These are phyloP conservation scores for Millerozyma miso DNA, from an alignment of 805 yeast genomes.

Conservation along the genomic window DNA sequence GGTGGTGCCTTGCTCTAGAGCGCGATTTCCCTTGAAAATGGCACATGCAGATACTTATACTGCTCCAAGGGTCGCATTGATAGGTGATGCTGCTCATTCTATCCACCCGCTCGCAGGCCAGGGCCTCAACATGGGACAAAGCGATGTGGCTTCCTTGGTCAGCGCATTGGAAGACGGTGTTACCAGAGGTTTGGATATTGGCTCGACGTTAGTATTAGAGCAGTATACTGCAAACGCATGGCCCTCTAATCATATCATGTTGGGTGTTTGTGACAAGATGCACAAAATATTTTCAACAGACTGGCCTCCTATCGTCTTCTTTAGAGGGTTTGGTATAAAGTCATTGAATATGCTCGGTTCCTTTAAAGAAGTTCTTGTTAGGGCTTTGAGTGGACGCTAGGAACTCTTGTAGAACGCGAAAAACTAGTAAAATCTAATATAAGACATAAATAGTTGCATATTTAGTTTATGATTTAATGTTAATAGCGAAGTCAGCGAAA, in stretches of 20 bases:
- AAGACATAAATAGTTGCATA: neutral
- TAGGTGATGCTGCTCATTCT: constrained; percentile 98
- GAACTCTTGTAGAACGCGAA: neutral
- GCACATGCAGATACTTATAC: constrained; percentile 90
- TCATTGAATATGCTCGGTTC: constrained; percentile 58
- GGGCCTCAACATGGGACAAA: constrained; percentile 96
- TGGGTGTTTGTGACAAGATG: constrained; percentile 88
- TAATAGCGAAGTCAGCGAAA: neutral
- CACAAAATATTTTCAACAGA: constrained; percentile 82
- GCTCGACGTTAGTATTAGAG: constrained; percentile 74
- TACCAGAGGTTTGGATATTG: constrained; percentile 82
- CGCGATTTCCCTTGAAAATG: constrained; percentile 81
- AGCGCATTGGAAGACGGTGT: constrained; percentile 66
- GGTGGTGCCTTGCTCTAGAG: constrained; percentile 64
- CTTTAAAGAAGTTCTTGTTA: constrained; percentile 67
- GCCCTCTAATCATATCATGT: constrained; percentile 69
- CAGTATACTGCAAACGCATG: constrained; percentile 83
- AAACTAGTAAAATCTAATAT: neutral
- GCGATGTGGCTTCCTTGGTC: constrained; percentile 74
- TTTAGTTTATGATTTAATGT: neutral
- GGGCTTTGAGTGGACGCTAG: constrained; percentile 31
- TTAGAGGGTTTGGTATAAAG: constrained; percentile 74
- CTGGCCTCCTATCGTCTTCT: constrained; percentile 65
- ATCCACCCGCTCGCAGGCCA: constrained; percentile 98
- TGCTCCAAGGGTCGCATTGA: constrained; percentile 80